Evolutionary conservation across 441 rosid genomes (phyloP).

Genomic region (Hura crepitans): DNA sequence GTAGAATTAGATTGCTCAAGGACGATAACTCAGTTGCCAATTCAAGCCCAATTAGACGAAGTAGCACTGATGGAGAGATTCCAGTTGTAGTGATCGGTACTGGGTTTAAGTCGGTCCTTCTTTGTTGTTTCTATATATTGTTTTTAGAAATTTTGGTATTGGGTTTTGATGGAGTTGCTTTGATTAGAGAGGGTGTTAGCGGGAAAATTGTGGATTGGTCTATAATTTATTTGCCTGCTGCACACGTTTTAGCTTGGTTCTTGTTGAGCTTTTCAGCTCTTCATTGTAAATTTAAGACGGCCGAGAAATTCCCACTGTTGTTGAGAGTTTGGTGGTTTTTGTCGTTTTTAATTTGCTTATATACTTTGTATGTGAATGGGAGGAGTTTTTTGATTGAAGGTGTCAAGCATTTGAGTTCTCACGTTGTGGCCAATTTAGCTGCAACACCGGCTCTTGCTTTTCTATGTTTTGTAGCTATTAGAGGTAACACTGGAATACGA

Average conservation of each 20-base stretch:
- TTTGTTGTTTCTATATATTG: constrained; percentile 74
- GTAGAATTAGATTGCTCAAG: constrained; percentile 58
- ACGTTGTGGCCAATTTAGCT: constrained; percentile 68
- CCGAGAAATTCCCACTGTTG: constrained; percentile 75
- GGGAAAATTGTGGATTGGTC: constrained; percentile 52
- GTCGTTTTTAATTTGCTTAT: constrained; percentile 65
- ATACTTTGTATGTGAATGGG: constrained; percentile 69
- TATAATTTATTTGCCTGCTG: constrained; percentile 51
- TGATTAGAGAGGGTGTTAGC: constrained; percentile 45
- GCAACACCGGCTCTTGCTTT: constrained; percentile 83
- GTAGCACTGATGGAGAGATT: constrained; percentile 48
- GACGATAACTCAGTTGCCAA: constrained; percentile 47
- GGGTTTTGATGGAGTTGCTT: constrained; percentile 69
- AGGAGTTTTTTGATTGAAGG: constrained; percentile 49
- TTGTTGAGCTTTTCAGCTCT: constrained; percentile 67
- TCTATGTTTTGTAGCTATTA: constrained; percentile 66
- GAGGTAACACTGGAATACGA: constrained; percentile 73
- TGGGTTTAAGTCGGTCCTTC: constrained; percentile 57
- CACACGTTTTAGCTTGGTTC: constrained; percentile 79
- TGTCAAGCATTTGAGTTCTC: constrained; percentile 53
- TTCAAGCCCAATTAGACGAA: constrained; percentile 44
- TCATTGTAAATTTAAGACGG: constrained; percentile 71
- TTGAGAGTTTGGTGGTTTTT: constrained; percentile 85
- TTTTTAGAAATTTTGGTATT: constrained; percentile 58
- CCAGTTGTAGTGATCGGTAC: constrained; percentile 43